Evolutionary conservation across 73 alveolate species (phyloP), one percentile per base, ranked within the genome.

Genomic region (Breviolum minutum): DNA sequence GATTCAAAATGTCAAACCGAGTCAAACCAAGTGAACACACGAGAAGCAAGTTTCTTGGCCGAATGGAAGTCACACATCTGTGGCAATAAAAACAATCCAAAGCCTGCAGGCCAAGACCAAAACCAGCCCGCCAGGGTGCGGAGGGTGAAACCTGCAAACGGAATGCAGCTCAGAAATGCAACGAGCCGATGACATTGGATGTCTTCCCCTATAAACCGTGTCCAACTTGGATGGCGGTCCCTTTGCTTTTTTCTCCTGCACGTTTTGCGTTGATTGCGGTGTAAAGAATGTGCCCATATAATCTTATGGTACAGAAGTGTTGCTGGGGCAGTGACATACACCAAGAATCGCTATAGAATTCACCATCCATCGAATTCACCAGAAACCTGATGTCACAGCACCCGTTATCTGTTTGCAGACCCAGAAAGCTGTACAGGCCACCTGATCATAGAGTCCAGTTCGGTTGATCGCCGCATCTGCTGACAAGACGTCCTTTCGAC

Each of bases 101-200:
- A 22, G 95, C 95, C 95, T 87, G 76, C 80, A 87, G 16, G 66
- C 95, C 95, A 17, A 87, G 82, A n/a, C 95, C 95, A 20, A 87
- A 87, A 30, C 95, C 95, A 63, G 82, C 64, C 13, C 89, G 89
- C 64, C 40, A 63, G 30, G 95, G 95, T n/a, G 95, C 63, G 19
- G 74, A 10, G 30, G 74, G 60, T 29, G 89, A 13, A 40, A 5
- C 89, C 89, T 81, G 32, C n/a, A 3, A 5, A 81, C 14, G 5
- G 20, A 30, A 1, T 64, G 89, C 2, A 14, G 77, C 77, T 14
- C 54, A 40, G 54, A 40, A 40, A 40, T 40, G 54, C 3, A 40
- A 40, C 5, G 54, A 40, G 54, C 54, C 54, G 54, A 40, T 40
- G 54, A 40, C 54, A 40, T 40, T 40, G 54, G 54, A 40, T 40